phyloP scores from a whole-genome alignment of 2,329 filamentous ascomycete genomes.

The Coccinonectria pachysandricola region DNA sequence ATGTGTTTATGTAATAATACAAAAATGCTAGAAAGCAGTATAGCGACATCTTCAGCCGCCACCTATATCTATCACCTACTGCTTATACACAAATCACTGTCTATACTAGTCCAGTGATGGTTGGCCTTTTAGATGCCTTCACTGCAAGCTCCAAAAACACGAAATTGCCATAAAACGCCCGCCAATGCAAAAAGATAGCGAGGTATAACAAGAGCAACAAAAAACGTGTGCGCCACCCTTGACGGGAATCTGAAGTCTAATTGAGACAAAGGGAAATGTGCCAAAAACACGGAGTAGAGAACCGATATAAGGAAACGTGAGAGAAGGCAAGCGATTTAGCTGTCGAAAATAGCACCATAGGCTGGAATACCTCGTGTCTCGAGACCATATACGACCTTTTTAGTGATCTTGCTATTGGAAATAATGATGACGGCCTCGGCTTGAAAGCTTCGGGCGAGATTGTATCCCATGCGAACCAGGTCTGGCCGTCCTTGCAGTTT shows the following conservation, averaged over 20 bases:
- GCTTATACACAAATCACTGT: too few species aligned
- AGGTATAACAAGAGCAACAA: neutral
- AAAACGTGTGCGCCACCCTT: neutral
- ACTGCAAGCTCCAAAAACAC: too few species aligned
- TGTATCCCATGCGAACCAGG: conserved; percentile 36
- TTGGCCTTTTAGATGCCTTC: too few species aligned
- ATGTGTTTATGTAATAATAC: too few species aligned
- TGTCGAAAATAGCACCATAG: conserved; percentile 66
- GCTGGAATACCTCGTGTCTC: conserved; percentile 56
- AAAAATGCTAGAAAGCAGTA: too few species aligned
- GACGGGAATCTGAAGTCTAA: too few species aligned
- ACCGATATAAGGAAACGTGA: conserved; percentile 1
- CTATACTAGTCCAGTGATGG: too few species aligned
- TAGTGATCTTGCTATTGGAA: conserved; percentile 58
- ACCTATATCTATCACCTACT: too few species aligned
- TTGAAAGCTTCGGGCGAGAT: conserved; percentile 44
- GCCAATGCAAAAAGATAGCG: too few species aligned
- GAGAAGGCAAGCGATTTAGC: conserved; percentile 14
- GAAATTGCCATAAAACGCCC: too few species aligned
- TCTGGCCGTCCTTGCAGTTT: conserved; percentile 48
- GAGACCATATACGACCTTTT: conserved; percentile 57
- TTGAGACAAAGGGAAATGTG: too few species aligned
- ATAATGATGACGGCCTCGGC: conserved; percentile 66
- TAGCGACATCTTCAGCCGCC: too few species aligned
- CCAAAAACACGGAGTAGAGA: conserved; percentile 3